A percentile compares a stretch with the other conserved stretches of the same genome.
These are phyloP conservation scores for Fomitopsis betulina DNA, from an alignment of 1,284 basidiomycete species.

Conservation along the genomic window DNA sequence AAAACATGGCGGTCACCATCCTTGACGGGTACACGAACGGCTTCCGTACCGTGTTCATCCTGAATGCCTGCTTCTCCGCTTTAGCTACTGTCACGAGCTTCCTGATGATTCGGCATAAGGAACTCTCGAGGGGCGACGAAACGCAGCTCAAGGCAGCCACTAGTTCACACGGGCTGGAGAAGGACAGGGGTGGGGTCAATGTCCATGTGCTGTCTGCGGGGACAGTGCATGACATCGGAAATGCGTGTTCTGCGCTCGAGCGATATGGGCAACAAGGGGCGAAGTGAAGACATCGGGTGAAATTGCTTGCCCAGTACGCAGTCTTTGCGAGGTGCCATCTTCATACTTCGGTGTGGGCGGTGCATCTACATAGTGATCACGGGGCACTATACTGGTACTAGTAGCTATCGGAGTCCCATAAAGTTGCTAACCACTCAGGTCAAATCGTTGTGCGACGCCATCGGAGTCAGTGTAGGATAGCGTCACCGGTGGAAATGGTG, in stretches of 20 bases:
- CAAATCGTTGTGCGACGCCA: too few relatives aligned
- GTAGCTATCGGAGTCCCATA: too few relatives aligned
- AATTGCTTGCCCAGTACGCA: too few relatives aligned
- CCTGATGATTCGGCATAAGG: constrained; percentile 55
- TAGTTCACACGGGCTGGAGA: background rate
- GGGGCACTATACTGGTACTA: too few relatives aligned
- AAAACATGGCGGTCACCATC: constrained; percentile 34
- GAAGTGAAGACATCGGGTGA: background rate
- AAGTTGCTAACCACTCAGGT: too few relatives aligned
- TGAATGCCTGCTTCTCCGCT: constrained; percentile 45
- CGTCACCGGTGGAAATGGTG: too few relatives aligned
- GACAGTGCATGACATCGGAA: background rate
- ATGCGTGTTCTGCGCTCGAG: too few relatives aligned
- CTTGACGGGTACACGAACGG: constrained; percentile 54
- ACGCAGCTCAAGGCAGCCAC: constrained; percentile 35
- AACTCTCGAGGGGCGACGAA: constrained; percentile 55
- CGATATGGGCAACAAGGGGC: background rate
- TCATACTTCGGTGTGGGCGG: too few relatives aligned
- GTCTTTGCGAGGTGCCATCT: too few relatives aligned
- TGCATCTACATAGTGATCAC: too few relatives aligned
- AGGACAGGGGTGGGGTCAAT: background rate
- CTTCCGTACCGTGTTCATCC: constrained; percentile 52
- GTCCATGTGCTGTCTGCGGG: background rate
- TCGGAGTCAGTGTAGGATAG: too few relatives aligned
- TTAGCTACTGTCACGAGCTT: constrained; percentile 46